Percentiles rank a stretch among this genome's conserved stretches.
Conservation (phyloP, 139 green algal genomes). For the Cymbomonas tetramitiformis region DNA sequence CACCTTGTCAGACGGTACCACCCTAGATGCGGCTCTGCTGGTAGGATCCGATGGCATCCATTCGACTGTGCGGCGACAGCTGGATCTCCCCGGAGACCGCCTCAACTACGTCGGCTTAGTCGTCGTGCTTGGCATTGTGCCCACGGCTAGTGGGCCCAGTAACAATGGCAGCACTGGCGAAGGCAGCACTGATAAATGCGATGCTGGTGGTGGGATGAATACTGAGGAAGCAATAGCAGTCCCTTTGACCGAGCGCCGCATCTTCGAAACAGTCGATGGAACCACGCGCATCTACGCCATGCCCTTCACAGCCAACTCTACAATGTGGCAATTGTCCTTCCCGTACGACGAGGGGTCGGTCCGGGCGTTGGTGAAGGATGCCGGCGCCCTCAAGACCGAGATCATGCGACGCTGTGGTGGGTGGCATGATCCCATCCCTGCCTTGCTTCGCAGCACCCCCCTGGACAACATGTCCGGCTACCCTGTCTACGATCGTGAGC, state of each 20-base stretch:
- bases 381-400: constrained; percentile 7
- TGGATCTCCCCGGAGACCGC: constrained; percentile 13
- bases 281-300: constrained; percentile 24
- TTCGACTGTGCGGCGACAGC: constrained; percentile 18
- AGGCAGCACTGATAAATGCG: too few relatives aligned
- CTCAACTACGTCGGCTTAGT: constrained; percentile 25
- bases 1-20: constrained; percentile 11
- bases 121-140: constrained; percentile 24
- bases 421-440: constrained; percentile 24
- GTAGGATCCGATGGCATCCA: constrained; percentile 21
- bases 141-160: neutral
- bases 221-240: neutral
- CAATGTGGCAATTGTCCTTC: constrained; percentile 30
- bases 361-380: neutral
- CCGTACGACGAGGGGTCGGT: constrained; percentile 9
- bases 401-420: constrained; percentile 13
- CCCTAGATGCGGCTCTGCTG: constrained; percentile 16
- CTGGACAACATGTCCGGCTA: constrained; percentile 21
- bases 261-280: constrained; percentile 28
- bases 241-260: constrained; percentile 12
- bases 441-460: constrained; percentile 9
- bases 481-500: constrained; percentile 25
- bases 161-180: too few relatives aligned
- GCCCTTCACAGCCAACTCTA: constrained; percentile 23
- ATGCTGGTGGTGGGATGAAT: too few relatives aligned